Percentiles rank a stretch among this genome's conserved stretches.
These are phyloP conservation scores for Cytidiella melzeri DNA, from an alignment of 768 basidiomycete species.

Conservation along the genomic window DNA sequence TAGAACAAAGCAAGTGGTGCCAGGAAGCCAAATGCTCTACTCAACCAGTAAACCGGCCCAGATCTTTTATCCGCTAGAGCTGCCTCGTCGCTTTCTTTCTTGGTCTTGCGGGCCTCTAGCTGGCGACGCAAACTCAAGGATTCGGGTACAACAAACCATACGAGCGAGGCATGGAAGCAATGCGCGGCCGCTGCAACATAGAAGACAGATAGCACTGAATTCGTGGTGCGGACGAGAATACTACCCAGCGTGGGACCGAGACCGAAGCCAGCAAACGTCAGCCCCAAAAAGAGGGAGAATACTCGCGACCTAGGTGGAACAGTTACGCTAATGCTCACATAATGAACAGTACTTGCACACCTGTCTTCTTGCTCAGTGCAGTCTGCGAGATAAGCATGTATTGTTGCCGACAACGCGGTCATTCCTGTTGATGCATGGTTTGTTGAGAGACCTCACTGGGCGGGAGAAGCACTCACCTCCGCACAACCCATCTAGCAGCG, in stretches of 20 bases:
- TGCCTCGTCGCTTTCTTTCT: conserved; percentile 29
- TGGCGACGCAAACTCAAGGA: conserved; percentile 54
- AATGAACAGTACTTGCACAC: too few relatives aligned
- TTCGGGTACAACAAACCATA: conserved; percentile 69
- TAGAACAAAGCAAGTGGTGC: conserved; percentile 64
- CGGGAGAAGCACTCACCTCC: conserved; percentile 47
- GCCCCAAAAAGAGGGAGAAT: conserved; percentile 61
- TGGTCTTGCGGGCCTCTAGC: conserved; percentile 31
- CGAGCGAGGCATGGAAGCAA: conserved; percentile 38
- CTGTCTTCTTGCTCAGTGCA: conserved; percentile 48
- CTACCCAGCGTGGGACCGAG: conserved; percentile 72
- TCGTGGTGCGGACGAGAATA: conserved; percentile 53
- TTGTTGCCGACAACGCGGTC: conserved; percentile 41
- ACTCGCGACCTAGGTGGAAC: conserved; percentile 48
- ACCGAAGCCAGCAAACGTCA: conserved; percentile 69
- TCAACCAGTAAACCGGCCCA: conserved; percentile 27
- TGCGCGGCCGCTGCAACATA: conserved; percentile 55
- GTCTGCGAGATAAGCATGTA: conserved; percentile 68
- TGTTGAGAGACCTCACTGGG: conserved; percentile 14
- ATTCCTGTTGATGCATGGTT: conserved; percentile 53
- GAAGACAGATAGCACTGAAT: conserved; percentile 58
- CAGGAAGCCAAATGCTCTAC: conserved; percentile 54
- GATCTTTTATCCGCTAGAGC: conserved; percentile 12
- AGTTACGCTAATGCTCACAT: too few relatives aligned
- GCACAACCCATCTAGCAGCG: conserved; percentile 58